Base-by-base conservation (phyloP, 202 grass and related monocot genomes). In the Schoenoplectus triqueter region DNA sequence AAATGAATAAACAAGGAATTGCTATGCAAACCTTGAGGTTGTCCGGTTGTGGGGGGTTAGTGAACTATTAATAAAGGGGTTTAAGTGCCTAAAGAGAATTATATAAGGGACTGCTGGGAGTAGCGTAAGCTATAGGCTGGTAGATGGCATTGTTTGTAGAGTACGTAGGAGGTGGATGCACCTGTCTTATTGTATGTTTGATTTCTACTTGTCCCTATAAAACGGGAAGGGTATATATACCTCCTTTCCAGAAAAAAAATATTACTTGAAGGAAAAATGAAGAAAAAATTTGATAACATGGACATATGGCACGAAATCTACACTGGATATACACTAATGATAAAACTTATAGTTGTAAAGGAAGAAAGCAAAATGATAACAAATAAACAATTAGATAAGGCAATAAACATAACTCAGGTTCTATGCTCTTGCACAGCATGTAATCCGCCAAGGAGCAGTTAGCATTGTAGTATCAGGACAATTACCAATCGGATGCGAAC, bases 401-500 rank as follows among this genome's bases (percentile, higher is more conserved):
- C 0, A 20, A 51, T 64, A 64, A 13, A 63, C 4, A 7, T 76
- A 11, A 69, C 40, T 81, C 42, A 11, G 45, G 14, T 48, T 11
- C 9, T 76, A 50, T 13, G 42, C 76, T 54, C 46, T 17, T 47
- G 10, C 40, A 6, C 83, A 90, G 88, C 67, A 22, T 40, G 10
- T 92, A 0, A 88, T 92, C 62, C 61, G 69, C 22, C n/a, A 86
- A 3, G 90, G 93, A 6, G 90, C 85, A 9, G 81, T 7, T 18
- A 80, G 60, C 0, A 65, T 95, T 78, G 82, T 84, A 10, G 84
- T 96, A 19, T 85, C 94, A 2, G 94, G 94, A 46, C 82, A 90
- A 61, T 77, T 87, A 21, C 91, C 94, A 10, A 14, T 86, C 15
- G 91, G 94, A 59, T 96, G 91, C 76, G 14, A 42, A 1, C 94